Conservation (phyloP, 208 protist genomes). For the Balamuthia mandrillaris region DNA sequence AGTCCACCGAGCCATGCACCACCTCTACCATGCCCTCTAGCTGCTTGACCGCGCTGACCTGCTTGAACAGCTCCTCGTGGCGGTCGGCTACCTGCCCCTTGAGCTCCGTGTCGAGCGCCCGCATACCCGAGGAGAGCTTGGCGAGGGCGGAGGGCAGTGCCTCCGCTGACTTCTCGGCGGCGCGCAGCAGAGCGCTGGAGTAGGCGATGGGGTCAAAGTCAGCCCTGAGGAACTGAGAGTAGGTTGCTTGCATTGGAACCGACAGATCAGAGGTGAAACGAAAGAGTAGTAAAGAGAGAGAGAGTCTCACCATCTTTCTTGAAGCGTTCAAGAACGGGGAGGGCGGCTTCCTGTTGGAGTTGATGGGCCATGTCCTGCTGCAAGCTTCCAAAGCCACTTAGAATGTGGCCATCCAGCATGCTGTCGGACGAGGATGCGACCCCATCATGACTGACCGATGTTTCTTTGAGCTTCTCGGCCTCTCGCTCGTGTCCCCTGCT, state of each 20-base stretch:
- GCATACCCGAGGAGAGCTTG: slow-evolving; percentile 32
- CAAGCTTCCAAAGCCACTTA: too few relatives aligned
- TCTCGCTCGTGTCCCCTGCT: too few relatives aligned
- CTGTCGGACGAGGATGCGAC: too few relatives aligned
- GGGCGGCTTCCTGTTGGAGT: too few relatives aligned
- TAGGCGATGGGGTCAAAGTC: slow-evolving; percentile 51
- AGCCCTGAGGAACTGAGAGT: slow-evolving; percentile 45
- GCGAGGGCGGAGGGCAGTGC: slow-evolving; percentile 41
- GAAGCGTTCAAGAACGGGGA: too few relatives aligned
- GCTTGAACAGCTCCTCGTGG: slow-evolving; percentile 51
- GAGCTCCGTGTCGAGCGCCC: slow-evolving; percentile 45
- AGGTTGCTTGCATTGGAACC: slow-evolving; percentile 34
- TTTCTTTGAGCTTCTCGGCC: too few relatives aligned
- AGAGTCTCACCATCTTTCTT: too few relatives aligned
- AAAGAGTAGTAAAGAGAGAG: too few relatives aligned
- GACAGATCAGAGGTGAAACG: too few relatives aligned
- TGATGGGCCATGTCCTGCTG: too few relatives aligned
- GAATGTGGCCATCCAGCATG: too few relatives aligned
- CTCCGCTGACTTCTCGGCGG: background rate
- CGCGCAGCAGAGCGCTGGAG: slow-evolving; percentile 50
- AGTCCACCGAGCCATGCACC: slow-evolving; percentile 19
- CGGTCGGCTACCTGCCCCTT: slow-evolving; percentile 35
- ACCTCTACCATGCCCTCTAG: slow-evolving; percentile 31
- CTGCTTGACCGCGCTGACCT: slow-evolving; percentile 46
- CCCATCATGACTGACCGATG: too few relatives aligned